Percentiles rank a stretch among this genome's conserved stretches.
Evolutionary conservation across 345 rosid genomes (phyloP).

Genomic region (Citrus glauca): DNA sequence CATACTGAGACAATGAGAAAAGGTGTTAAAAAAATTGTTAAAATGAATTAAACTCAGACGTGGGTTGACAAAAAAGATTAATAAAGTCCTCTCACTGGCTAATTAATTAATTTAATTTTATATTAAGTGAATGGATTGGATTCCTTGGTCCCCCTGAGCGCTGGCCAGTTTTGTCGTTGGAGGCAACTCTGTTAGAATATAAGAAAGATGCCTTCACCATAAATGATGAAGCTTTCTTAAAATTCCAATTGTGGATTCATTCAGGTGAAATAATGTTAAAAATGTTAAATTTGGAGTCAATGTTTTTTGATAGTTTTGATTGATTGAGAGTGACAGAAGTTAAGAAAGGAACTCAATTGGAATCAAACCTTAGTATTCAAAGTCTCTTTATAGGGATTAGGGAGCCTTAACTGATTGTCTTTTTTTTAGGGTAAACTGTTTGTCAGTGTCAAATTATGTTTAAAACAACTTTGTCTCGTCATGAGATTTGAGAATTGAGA

Average conservation of each 20-base stretch:
- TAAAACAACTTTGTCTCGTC: background rate
- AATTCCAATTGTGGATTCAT: slow-evolving; percentile 14
- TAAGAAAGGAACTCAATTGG: background rate
- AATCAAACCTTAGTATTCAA: background rate
- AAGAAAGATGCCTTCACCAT: slow-evolving; percentile 24
- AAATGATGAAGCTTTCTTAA: background rate
- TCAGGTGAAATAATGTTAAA: background rate
- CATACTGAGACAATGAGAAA: slow-evolving; percentile 23
- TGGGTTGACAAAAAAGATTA: slow-evolving; percentile 29
- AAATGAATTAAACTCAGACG: slow-evolving; percentile 23
- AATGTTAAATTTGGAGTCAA: background rate
- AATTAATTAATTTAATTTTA: background rate
- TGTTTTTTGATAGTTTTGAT: background rate
- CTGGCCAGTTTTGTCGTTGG: slow-evolving; percentile 51
- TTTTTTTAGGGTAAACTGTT: background rate
- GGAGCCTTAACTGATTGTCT: background rate
- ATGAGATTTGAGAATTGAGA: background rate
- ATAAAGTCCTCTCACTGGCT: slow-evolving; percentile 14
- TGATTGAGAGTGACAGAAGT: background rate
- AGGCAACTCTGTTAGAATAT: slow-evolving; percentile 22
- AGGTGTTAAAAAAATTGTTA: background rate
- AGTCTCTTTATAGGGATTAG: background rate
- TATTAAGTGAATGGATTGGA: slow-evolving; percentile 15
- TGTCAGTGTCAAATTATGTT: background rate
- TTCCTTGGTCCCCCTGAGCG: slow-evolving; percentile 35